A percentile compares a stretch with the other conserved stretches of the same genome.
Evolutionary conservation across 2,329 filamentous ascomycete genomes (phyloP).

Genomic region (Calonectria pteridis): DNA sequence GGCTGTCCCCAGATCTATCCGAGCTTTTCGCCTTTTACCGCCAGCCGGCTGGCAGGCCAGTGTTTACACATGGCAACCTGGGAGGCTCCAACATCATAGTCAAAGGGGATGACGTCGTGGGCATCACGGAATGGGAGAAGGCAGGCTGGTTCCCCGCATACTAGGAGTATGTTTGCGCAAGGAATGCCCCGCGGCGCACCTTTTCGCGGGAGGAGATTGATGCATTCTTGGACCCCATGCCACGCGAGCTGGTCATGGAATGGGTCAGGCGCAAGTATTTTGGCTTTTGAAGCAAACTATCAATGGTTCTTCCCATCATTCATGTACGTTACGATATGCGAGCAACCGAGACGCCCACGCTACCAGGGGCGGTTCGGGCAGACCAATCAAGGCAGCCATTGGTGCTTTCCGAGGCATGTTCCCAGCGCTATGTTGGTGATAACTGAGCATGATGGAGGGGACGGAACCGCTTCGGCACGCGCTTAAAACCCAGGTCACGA

Average conservation of each 20-base stretch:
- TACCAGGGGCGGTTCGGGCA: neutral
- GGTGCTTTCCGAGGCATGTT: neutral
- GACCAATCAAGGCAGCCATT: slow-evolving; percentile 1
- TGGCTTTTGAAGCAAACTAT: neutral
- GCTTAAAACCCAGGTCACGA: neutral
- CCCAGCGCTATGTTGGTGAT: slow-evolving; percentile 6
- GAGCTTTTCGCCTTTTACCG: slow-evolving; percentile 3
- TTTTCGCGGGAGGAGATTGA: neutral
- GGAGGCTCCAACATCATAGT: slow-evolving; percentile 26
- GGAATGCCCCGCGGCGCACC: neutral
- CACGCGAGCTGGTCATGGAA: slow-evolving; percentile 4
- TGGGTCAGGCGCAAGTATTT: slow-evolving; percentile 6
- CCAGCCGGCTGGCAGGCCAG: slow-evolving; percentile 23
- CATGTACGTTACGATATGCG: neutral
- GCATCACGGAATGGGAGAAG: slow-evolving; percentile 28
- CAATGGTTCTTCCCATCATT: neutral
- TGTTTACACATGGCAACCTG: slow-evolving; percentile 28
- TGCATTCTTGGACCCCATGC: neutral
- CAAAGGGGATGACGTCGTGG: slow-evolving; percentile 14
- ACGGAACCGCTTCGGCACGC: slow-evolving; percentile 1
- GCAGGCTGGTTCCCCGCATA: slow-evolving; percentile 26
- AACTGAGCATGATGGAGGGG: slow-evolving; percentile 3
- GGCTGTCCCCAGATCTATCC: neutral
- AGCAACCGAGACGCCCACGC: neutral
- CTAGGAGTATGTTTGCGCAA: slow-evolving; percentile 23